Conservation (phyloP, 192 early-diverging fungal species). For the Diversispora epigaea region DNA sequence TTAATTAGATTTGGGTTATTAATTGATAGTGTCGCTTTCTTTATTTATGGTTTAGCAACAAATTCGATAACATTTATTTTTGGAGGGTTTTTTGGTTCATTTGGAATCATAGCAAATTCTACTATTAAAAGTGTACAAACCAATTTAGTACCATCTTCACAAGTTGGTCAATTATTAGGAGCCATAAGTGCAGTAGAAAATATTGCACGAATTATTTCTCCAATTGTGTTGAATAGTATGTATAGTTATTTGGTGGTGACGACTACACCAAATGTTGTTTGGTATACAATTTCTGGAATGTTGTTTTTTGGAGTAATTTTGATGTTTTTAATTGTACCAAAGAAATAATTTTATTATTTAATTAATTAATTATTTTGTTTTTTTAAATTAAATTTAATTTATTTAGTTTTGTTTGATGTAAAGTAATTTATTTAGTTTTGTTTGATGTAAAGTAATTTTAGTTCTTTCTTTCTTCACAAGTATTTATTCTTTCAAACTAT, state of each 20-base stretch:
- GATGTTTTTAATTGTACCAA: too few species aligned
- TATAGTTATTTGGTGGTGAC: slow-evolving; percentile 40
- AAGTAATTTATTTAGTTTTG: too few species aligned
- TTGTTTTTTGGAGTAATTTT: not conserved
- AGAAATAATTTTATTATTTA: too few species aligned
- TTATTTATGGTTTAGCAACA: slow-evolving; percentile 38
- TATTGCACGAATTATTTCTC: slow-evolving; percentile 44
- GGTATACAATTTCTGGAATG: slow-evolving; percentile 41
- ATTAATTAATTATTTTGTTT: too few species aligned
- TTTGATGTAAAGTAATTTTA: too few species aligned
- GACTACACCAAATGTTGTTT: slow-evolving; percentile 43
- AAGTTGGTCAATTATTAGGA: slow-evolving; percentile 52
- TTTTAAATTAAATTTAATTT: too few species aligned
- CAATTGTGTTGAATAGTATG: slow-evolving; percentile 45
- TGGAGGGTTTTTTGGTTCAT: slow-evolving; percentile 34
- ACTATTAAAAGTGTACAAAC: slow-evolving; percentile 47
- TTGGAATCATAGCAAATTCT: slow-evolving; percentile 39
- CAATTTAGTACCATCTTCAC: slow-evolving; percentile 42
- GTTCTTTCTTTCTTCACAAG: too few species aligned
- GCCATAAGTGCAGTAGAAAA: slow-evolving; percentile 49
- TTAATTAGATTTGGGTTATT: slow-evolving; percentile 42
- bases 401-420: too few species aligned
- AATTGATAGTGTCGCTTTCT: slow-evolving; percentile 36
- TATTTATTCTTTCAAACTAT: too few species aligned
- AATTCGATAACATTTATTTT: slow-evolving; percentile 14